Conservation (phyloP, 495 filamentous ascomycete species). For the Terfezia claveryi region DNA sequence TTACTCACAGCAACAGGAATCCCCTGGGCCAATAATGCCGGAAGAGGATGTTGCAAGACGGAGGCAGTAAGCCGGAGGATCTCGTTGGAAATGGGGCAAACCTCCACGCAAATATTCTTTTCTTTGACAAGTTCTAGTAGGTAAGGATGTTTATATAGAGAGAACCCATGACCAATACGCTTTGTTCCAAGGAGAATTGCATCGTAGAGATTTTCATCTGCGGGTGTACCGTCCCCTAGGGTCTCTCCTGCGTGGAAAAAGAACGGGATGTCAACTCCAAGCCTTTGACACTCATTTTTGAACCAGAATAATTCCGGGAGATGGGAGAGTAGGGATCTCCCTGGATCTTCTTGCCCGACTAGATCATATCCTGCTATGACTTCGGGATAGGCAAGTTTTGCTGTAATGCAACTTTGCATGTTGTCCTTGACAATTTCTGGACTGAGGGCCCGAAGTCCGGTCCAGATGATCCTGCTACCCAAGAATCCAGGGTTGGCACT, state of each 20-base stretch:
- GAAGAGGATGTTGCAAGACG: conserved; percentile 59
- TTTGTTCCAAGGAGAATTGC: conserved; percentile 69
- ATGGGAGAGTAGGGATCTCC: conserved; percentile 50
- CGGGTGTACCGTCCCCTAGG: conserved; percentile 49
- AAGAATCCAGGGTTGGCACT: conserved; percentile 45
- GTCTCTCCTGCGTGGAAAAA: conserved; percentile 86
- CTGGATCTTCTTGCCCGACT: conserved; percentile 64
- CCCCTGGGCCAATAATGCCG: conserved; percentile 63
- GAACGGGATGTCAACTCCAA: conserved; percentile 65
- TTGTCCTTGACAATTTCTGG: conserved; percentile 44
- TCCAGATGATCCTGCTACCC: conserved; percentile 79
- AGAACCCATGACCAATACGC: conserved; percentile 72
- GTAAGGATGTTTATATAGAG: conserved; percentile 75
- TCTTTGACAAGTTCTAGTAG: conserved; percentile 72
- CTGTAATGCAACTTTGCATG: conserved; percentile 68
- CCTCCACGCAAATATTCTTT: conserved; percentile 69
- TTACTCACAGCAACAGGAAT: conserved; percentile 58
- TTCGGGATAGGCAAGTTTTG: conserved; percentile 56
- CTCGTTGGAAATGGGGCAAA: conserved; percentile 70
- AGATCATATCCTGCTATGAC: conserved; percentile 73
- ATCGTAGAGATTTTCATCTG: conserved; percentile 77
- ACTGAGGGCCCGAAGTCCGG: conserved; percentile 37
- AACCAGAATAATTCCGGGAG: conserved; percentile 83
- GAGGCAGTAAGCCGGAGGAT: conserved; percentile 54
- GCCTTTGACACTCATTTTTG: conserved; percentile 54